Evolutionary conservation across 805 yeast genomes (phyloP), one percentile per base, ranked within the genome.

Genomic region (Helenozyma rhizophorensis): DNA sequence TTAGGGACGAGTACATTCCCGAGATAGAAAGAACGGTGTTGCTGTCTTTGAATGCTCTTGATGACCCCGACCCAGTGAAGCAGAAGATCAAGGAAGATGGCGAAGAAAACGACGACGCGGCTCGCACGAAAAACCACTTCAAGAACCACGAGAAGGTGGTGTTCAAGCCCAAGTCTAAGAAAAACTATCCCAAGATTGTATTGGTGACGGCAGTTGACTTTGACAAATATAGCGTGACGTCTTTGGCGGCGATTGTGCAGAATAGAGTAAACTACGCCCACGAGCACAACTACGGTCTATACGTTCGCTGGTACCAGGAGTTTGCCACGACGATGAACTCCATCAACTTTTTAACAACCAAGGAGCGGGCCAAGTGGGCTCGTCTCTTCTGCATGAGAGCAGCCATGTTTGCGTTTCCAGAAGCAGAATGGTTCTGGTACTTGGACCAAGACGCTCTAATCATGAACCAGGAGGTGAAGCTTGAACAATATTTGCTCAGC

Each of bases 371-470:
- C 18, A 66, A 65, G 43, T 84, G 95, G 93, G 72, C 77, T 21
- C 76, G 80, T 43, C 50, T 80, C 18, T 72, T 74, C 36, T 56
- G 80, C 25, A 56, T 86, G 53, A 72, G 94, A 40, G 93, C 89
- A 26, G 97, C 97, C n/a, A 78, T 90, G 81, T 76, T 75, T 55
- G 93, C 95, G 0, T 88, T 88, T 65, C 97, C 97, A 1, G 68
- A 80, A 29, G 83, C 96, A n/a, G 78, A 85, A 54, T 83, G 86
- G 68, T 80, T 89, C 51, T 85, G 97, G 93, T 89, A 78, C 51
- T 53, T 93, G 27, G 96, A 86, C 54, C 75, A 83, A 44, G 78
- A 81, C 49, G 78, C 90, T 0, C 59, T 87, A 32, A 78, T 90
- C 36, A 82, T 84, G 86, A 75, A 85, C 40, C 63, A 77, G 37